Evolutionary conservation across 495 filamentous ascomycete genomes (phyloP).

Genomic region (Apiosordaria backusii): DNA sequence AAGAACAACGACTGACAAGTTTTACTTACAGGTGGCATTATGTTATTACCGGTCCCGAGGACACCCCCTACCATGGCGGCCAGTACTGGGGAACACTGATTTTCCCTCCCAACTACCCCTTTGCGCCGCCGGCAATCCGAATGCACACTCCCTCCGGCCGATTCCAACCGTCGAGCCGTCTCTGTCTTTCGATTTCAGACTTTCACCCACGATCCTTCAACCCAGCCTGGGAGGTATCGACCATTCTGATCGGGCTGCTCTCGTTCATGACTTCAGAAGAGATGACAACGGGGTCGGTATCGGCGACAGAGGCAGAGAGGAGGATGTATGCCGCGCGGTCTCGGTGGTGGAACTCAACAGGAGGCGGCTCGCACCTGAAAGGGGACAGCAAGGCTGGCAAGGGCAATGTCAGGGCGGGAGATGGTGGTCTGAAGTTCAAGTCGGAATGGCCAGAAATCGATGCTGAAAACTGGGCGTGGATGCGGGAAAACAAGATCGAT

Average conservation of each 20-base stretch:
- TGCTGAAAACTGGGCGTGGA: constrained; percentile 90
- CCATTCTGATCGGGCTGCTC: constrained; percentile 89
- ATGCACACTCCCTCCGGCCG: constrained; percentile 97
- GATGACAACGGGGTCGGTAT: constrained; percentile 95
- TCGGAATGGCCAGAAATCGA: constrained; percentile 89
- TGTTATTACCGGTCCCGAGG: constrained; percentile 91
- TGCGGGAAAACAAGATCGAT: constrained; percentile 78
- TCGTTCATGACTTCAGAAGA: constrained; percentile 99
- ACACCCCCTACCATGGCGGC: constrained; percentile 88
- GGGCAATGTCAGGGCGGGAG: constrained; percentile 64
- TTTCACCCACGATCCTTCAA: constrained; percentile 98
- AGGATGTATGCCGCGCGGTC: constrained; percentile 72
- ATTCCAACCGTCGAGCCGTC: constrained; percentile 86
- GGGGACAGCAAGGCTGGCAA: constrained; percentile 36
- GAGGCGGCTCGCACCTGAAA: constrained; percentile 72
- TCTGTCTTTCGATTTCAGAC: constrained; percentile 92
- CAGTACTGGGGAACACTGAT: constrained; percentile 98
- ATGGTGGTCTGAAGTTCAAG: constrained; percentile 87
- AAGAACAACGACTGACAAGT: background rate
- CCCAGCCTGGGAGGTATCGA: constrained; percentile 97
- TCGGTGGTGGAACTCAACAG: constrained; percentile 96
- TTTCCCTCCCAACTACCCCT: constrained; percentile 95
- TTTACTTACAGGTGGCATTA: constrained; percentile 80
- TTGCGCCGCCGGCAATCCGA: constrained; percentile 93
- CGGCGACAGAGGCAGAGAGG: constrained; percentile 72